Conservation (phyloP, 1,139 yeast species). For the Hansenula sp. region DNA sequence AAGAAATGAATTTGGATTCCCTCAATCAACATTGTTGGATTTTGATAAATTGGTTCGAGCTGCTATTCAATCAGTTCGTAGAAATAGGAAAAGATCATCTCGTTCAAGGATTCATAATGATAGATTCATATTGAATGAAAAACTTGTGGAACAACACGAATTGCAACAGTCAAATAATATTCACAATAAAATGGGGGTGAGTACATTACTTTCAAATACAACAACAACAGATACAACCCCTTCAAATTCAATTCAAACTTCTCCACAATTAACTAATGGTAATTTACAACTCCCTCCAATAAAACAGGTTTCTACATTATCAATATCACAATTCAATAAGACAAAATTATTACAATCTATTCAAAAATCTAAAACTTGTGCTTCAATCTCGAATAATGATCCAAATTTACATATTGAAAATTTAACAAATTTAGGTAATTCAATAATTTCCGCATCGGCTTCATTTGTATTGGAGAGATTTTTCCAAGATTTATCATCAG, state of each 20-base stretch:
- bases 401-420: conserved; percentile 28
- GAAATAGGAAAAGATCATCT: conserved; percentile 59
- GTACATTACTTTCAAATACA: conserved; percentile 8
- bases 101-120: conserved; percentile 18
- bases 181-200: conserved; percentile 3
- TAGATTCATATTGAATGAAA: conserved; percentile 10
- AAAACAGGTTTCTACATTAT: conserved; percentile 28
- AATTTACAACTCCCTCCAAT: conserved; percentile 16
- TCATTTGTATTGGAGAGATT: conserved; percentile 60
- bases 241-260: conserved; percentile 5
- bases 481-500: conserved; percentile 38
- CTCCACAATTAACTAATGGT: background rate
- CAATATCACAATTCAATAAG: conserved; percentile 12
- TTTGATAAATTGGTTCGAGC: conserved; percentile 90
- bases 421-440: conserved; percentile 54
- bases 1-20: conserved; percentile 72
- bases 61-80: conserved; percentile 78
- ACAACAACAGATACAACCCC: conserved; percentile 8
- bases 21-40: conserved; percentile 53
- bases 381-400: conserved; percentile 41
- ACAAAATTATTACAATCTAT: conserved; percentile 40
- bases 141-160: background rate
- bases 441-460: conserved; percentile 50
- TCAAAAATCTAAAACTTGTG: conserved; percentile 65
- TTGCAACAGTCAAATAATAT: background rate